phyloP scores from a whole-genome alignment of 2,329 filamentous ascomycete species.

The Neophaeococcomyces aloes region DNA sequence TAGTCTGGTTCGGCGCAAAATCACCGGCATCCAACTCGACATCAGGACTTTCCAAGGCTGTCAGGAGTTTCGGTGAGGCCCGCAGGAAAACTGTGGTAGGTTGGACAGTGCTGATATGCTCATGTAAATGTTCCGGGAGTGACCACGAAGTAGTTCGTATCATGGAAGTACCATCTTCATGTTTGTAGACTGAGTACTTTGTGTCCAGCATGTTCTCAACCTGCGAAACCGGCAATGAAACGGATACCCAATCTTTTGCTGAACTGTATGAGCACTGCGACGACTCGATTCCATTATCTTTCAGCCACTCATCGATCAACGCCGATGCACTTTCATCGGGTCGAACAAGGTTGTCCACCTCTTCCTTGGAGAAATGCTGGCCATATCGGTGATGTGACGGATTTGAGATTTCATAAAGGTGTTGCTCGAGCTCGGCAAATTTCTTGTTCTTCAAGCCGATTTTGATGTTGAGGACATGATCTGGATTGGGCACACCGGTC shows the following conservation, averaged over 20 bases:
- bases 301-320: constrained; percentile 47
- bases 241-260: constrained; percentile 48
- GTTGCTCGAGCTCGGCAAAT: constrained; percentile 45
- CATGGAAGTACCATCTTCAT: constrained; percentile 43
- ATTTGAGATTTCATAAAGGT: constrained; percentile 46
- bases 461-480: constrained; percentile 43
- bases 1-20: constrained; percentile 17
- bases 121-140: constrained; percentile 46
- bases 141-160: constrained; percentile 48
- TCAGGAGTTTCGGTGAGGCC: constrained; percentile 19
- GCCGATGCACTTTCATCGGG: constrained; percentile 43
- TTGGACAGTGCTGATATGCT: constrained; percentile 50
- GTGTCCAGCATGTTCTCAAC: constrained; percentile 46
- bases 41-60: constrained; percentile 24
- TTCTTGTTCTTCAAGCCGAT: constrained; percentile 50
- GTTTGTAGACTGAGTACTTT: constrained; percentile 43
- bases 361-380: constrained; percentile 41
- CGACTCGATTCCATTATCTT: constrained; percentile 41
- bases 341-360: constrained; percentile 45
- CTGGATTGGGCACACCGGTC: constrained; percentile 37
- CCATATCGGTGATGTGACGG: constrained; percentile 46
- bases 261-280: constrained; percentile 37
- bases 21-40: constrained; percentile 18
- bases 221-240: constrained; percentile 41
- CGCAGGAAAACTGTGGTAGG: constrained; percentile 52